These are phyloP conservation scores for Boletus sp. DNA, from an alignment of 768 basidiomycete genomes.

Conservation along the genomic window DNA sequence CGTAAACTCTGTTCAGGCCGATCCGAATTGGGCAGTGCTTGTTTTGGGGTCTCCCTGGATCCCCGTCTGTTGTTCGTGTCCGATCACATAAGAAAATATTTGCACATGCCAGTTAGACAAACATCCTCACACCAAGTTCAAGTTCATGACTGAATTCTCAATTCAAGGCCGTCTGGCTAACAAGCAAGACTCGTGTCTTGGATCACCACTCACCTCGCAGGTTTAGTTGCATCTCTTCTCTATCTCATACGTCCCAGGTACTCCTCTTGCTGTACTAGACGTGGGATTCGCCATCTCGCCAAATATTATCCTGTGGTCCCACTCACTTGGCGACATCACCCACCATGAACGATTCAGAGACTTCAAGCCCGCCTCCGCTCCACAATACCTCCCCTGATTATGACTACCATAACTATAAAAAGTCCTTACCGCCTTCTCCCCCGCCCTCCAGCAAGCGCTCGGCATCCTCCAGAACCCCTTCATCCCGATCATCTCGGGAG, in stretches of 20 bases:
- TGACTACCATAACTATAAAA: conserved; percentile 6
- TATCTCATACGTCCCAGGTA: not conserved
- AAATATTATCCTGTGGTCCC: not conserved
- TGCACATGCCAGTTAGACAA: conserved; percentile 16
- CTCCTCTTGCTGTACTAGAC: not conserved
- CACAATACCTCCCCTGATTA: conserved; percentile 8
- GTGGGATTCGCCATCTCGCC: conserved; percentile 13
- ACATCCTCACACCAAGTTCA: not conserved
- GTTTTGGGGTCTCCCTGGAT: conserved; percentile 17
- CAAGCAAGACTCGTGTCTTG: conserved; percentile 1
- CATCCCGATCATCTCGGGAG: conserved; percentile 21
- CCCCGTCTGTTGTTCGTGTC: not conserved
- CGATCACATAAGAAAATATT: conserved; percentile 9
- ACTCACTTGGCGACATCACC: not conserved
- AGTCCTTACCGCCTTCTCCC: conserved; percentile 24
- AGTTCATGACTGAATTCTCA: conserved; percentile 6
- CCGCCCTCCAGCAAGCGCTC: conserved; percentile 13
- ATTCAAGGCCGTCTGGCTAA: not conserved
- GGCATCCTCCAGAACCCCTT: conserved; percentile 16
- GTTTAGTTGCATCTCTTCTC: not conserved
- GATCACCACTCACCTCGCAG: not conserved
- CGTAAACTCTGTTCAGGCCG: conserved; percentile 17
- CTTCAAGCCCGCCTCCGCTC: conserved; percentile 10
- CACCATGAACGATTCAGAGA: conserved; percentile 14
- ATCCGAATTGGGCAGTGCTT: not conserved